These are phyloP conservation scores for Ophiostoma perfectum DNA, from an alignment of 2,329 filamentous ascomycete genomes.

Conservation along the genomic window DNA sequence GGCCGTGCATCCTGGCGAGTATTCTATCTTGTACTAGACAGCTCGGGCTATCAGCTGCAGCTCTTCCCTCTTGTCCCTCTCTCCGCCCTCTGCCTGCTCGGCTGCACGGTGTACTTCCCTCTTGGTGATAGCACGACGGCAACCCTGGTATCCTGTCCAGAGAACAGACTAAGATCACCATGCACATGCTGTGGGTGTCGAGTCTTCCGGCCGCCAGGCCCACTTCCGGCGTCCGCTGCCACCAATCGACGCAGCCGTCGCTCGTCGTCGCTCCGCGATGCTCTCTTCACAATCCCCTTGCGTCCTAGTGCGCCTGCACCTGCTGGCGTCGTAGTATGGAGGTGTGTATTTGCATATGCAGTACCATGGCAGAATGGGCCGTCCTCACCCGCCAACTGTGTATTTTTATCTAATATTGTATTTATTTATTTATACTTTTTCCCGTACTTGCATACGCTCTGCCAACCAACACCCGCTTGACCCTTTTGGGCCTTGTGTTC, in stretches of 20 bases:
- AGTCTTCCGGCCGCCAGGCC: constrained; percentile 1
- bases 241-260: constrained; percentile 11
- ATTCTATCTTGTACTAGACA: too few relatives aligned
- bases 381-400: background rate
- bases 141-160: too few relatives aligned
- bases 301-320: constrained; percentile 1
- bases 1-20: constrained; percentile 6
- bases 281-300: background rate
- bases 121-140: too few relatives aligned
- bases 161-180: background rate
- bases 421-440: background rate
- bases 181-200: too few relatives aligned
- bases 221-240: constrained; percentile 3
- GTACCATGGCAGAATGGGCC: background rate
- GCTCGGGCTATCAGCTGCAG: background rate
- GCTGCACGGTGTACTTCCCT: too few relatives aligned
- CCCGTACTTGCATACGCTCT: too few relatives aligned
- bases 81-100: too few relatives aligned
- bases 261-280: background rate
- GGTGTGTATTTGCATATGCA: background rate
- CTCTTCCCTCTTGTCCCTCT: background rate
- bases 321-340: background rate
- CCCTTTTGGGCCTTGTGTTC: background rate
- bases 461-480: too few relatives aligned
- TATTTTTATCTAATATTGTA: background rate